Evolutionary conservation across 345 rosid species (phyloP).

Genomic region (Mercurialis annua): DNA sequence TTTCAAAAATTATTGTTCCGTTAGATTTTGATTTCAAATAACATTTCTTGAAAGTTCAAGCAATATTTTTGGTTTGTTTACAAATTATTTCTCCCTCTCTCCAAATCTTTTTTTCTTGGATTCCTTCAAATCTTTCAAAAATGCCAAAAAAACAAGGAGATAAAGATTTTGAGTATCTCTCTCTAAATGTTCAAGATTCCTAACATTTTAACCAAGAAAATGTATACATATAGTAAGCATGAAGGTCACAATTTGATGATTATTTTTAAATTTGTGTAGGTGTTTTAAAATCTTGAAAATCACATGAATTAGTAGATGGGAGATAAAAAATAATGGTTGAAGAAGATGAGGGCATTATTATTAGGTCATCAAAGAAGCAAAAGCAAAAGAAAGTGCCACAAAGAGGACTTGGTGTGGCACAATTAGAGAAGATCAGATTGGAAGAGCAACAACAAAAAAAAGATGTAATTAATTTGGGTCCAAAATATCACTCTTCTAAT

Average conservation of each 20-base stretch:
- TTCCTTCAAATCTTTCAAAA: not conserved
- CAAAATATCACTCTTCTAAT: conserved; percentile 23
- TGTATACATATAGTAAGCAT: not conserved
- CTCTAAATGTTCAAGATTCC: not conserved
- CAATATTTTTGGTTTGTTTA: not conserved
- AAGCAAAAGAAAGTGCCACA: conserved; percentile 56
- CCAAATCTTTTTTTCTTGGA: not conserved
- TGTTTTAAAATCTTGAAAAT: conserved; percentile 2
- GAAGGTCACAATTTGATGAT: conserved; percentile 17
- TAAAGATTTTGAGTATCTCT: not conserved
- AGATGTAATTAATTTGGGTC: conserved; percentile 23
- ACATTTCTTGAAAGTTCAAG: conserved; percentile 13
- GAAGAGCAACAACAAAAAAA: conserved; percentile 50
- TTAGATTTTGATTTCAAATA: conserved; percentile 23
- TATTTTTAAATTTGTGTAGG: conserved; percentile 8
- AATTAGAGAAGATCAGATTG: conserved; percentile 56
- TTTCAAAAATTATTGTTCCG: conserved; percentile 3
- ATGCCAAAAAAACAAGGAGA: not conserved
- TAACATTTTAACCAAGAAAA: not conserved
- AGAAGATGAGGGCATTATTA: conserved; percentile 38
- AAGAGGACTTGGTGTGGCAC: conserved; percentile 73
- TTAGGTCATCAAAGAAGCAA: conserved; percentile 35
- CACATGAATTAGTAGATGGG: conserved; percentile 22
- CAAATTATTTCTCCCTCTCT: conserved; percentile 5
- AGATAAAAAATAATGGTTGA: conserved; percentile 33